Evolutionary conservation across 192 early-diverging fungal genomes (phyloP), one percentile per base, ranked within the genome.

Genomic region (Obelidium mucronatum): DNA sequence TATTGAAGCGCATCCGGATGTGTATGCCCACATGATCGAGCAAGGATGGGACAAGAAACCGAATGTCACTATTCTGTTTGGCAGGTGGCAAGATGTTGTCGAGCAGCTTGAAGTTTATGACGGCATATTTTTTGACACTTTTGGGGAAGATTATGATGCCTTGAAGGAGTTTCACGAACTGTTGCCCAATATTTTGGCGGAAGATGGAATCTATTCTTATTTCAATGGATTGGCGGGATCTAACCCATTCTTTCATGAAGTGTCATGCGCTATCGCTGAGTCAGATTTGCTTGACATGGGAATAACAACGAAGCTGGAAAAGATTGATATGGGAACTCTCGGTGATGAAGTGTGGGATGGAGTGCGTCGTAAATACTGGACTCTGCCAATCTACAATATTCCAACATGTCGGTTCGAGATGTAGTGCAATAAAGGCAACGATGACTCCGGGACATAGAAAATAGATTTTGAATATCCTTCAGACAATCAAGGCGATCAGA

Each of bases 1-100:
- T 78, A 94, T 97, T 48, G 97, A 99, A 81, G 97, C 97, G 0
- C 97, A 99, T 70, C 95, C 97, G 8, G 96, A 97, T 79, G 97
- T 98, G 31, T 96, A 95, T 80, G 87, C 87, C 35, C 87, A 93
- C 61, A 98, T 98, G 94, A 61, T 91, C 37, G 82, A 82, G 30
- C 79, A 92, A 31, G 95, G 93, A 8, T 97, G 96, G 97, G 91
- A 93, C 83, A 90, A 91, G 58, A 94, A 94, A 34, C 88, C 90
- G 22, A 89, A 89, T 33, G 95, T 97, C 33, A 87, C 85, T 51
- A 94, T 97, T 56, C 68, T 96, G 64, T 94, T 94, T 90, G 95
- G 96, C 30, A 79, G 93, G 36, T 98, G 97, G 96, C 96, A 98
- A 83, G 86, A 84, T 53, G 90, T 94, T 51, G 76, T 93, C 0